phyloP scores from a whole-genome alignment of 2,329 filamentous ascomycete genomes.

The Drechslera avenae region DNA sequence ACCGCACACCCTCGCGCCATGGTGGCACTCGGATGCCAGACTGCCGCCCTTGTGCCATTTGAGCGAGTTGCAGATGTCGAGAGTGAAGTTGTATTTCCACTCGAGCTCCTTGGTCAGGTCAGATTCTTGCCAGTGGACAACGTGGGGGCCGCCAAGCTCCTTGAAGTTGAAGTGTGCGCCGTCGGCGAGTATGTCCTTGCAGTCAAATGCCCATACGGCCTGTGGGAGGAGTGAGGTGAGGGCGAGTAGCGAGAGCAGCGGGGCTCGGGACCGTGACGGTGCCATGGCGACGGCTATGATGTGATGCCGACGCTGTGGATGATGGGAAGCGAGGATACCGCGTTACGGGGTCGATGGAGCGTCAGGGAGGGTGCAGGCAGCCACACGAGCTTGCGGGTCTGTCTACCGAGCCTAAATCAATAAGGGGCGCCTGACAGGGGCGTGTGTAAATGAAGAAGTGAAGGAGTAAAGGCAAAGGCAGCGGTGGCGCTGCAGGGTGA shows the following conservation, averaged over 20 bases:
- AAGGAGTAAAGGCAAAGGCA: neutral
- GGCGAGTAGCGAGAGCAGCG: constrained; percentile 33
- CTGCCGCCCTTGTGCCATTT: constrained; percentile 61
- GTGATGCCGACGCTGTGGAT: constrained; percentile 13
- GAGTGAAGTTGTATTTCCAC: constrained; percentile 78
- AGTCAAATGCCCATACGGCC: constrained; percentile 57
- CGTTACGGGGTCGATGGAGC: constrained; percentile 6
- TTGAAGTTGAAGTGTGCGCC: constrained; percentile 67
- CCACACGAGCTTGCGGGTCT: neutral
- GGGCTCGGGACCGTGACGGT: constrained; percentile 27
- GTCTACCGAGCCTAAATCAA: constrained; percentile 5
- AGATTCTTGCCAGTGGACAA: constrained; percentile 62
- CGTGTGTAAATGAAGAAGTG: neutral
- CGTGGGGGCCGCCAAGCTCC: constrained; percentile 69
- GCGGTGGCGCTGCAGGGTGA: constrained; percentile 10
- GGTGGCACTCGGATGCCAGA: constrained; percentile 66
- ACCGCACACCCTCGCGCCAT: constrained; percentile 76
- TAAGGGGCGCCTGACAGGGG: neutral
- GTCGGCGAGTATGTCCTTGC: constrained; percentile 65
- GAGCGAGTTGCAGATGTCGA: constrained; percentile 75
- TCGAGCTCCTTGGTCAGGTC: constrained; percentile 55
- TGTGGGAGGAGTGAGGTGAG: constrained; percentile 33
- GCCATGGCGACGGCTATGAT: constrained; percentile 33
- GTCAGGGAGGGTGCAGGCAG: constrained; percentile 6
- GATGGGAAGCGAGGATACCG: constrained; percentile 10